Evolutionary conservation across 1,284 basidiomycete genomes (phyloP).

Genomic region (Moesziomyces antarcticus): DNA sequence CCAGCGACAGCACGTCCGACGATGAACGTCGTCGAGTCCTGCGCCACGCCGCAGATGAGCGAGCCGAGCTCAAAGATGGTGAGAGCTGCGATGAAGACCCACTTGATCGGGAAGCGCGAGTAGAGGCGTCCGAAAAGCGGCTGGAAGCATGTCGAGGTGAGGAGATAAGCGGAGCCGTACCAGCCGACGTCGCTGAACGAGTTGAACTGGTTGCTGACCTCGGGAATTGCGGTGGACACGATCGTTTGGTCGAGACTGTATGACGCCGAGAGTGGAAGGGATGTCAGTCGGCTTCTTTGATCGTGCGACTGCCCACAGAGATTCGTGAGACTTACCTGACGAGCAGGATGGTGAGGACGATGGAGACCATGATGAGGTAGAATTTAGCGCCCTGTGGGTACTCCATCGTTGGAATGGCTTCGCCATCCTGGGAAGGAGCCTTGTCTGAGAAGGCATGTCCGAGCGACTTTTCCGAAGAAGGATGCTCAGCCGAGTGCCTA

Average conservation of each 20-base stretch:
- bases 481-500: too few relatives aligned
- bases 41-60: slow-evolving; percentile 56
- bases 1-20: slow-evolving; percentile 57
- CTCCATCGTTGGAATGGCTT: too few relatives aligned
- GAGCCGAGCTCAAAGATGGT: slow-evolving; percentile 55
- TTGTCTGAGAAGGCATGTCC: too few relatives aligned
- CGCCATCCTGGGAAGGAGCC: too few relatives aligned
- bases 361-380: too few relatives aligned
- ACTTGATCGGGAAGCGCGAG: slow-evolving; percentile 53
- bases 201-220: slow-evolving; percentile 52
- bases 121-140: slow-evolving; percentile 56
- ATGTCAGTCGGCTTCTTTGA: too few relatives aligned
- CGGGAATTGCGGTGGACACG: slow-evolving; percentile 56
- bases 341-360: too few relatives aligned
- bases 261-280: too few relatives aligned
- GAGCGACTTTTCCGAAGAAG: too few relatives aligned
- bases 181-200: slow-evolving; percentile 53
- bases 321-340: too few relatives aligned
- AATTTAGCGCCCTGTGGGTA: too few relatives aligned
- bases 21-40: slow-evolving; percentile 53
- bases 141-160: slow-evolving; percentile 58
- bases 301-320: too few relatives aligned
- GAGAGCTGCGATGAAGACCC: slow-evolving; percentile 38
- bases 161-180: slow-evolving; percentile 55
- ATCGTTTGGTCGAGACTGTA: slow-evolving; percentile 49